Percentiles rank a stretch among this genome's conserved stretches.
These are phyloP conservation scores for Coriaria nepalensis DNA, from an alignment of 306 rosid species.

Conservation along the genomic window DNA sequence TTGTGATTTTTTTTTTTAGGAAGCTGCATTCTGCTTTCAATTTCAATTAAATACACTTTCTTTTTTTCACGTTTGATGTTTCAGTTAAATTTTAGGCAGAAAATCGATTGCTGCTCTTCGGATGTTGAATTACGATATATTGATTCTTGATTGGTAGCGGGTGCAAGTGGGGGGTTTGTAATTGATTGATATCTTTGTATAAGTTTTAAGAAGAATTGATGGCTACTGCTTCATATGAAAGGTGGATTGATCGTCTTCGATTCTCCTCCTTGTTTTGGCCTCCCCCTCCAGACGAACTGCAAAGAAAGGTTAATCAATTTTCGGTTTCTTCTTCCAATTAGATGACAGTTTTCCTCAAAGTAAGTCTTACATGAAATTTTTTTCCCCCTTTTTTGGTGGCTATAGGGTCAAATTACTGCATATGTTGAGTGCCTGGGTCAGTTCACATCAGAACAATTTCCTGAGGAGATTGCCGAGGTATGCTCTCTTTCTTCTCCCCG, in stretches of 20 bases:
- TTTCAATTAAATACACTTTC: no score
- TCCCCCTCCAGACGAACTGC: conserved; percentile 59
- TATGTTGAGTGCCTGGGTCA: conserved; percentile 88
- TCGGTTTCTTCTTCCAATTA: no score
- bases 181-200: conserved; percentile 7
- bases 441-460: conserved; percentile 85
- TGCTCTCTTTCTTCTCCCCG: conserved; percentile 9
- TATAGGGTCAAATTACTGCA: conserved; percentile 82
- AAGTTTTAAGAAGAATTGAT: conserved; percentile 18
- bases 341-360: no score
- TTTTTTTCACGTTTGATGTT: no score
- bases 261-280: conserved; percentile 82
- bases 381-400: background rate
- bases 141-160: conserved; percentile 47
- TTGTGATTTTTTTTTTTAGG: no score
- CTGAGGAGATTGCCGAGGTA: conserved; percentile 89
- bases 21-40: no score
- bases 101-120: no score
- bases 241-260: conserved; percentile 71
- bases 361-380: no score
- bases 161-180: conserved; percentile 22
- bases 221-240: conserved; percentile 50
- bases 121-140: conserved; percentile 43
- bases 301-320: conserved; percentile 36
- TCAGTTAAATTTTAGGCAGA: no score